Conservation (phyloP, 352 stramenopile species). For the Pythium aquatile region DNA sequence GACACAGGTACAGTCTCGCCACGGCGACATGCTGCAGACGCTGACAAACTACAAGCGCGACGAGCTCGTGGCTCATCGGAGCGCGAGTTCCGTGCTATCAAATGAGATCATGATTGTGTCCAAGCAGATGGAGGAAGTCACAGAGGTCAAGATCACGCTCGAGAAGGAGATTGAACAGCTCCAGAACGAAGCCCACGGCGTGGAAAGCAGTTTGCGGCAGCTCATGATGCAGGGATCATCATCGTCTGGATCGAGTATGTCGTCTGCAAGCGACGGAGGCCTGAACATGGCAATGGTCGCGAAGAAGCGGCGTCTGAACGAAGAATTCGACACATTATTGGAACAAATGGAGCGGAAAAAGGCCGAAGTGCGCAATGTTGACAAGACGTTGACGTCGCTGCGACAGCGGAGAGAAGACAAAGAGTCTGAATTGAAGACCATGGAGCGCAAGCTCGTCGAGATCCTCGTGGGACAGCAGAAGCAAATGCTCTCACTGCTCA, state of each 20-base stretch:
- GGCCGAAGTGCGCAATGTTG: constrained; percentile 48
- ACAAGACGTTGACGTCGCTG: constrained; percentile 61
- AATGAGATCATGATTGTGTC: constrained; percentile 73
- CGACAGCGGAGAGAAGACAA: constrained; percentile 60
- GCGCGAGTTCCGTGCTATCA: constrained; percentile 62
- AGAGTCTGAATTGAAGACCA: constrained; percentile 68
- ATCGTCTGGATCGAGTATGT: constrained; percentile 14
- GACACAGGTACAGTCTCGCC: constrained; percentile 36
- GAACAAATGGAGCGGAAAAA: constrained; percentile 76
- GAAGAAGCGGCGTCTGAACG: constrained; percentile 79
- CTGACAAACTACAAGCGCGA: constrained; percentile 83
- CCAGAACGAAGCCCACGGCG: constrained; percentile 51
- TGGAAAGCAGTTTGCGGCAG: constrained; percentile 57
- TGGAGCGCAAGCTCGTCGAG: constrained; percentile 81
- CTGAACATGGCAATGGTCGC: constrained; percentile 66
- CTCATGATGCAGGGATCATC: constrained; percentile 51
- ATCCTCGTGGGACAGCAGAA: constrained; percentile 86
- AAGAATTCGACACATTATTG: constrained; percentile 76
- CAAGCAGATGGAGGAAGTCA: constrained; percentile 77
- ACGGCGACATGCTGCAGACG: constrained; percentile 63
- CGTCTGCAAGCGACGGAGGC: constrained; percentile 15
- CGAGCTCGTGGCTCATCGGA: constrained; percentile 72
- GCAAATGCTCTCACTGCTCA: constrained; percentile 58
- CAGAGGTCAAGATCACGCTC: constrained; percentile 51
- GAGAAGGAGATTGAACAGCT: constrained; percentile 60